These are phyloP conservation scores for Rhynchospora pubera DNA, from an alignment of 176 grass and related monocot species.

Conservation along the genomic window DNA sequence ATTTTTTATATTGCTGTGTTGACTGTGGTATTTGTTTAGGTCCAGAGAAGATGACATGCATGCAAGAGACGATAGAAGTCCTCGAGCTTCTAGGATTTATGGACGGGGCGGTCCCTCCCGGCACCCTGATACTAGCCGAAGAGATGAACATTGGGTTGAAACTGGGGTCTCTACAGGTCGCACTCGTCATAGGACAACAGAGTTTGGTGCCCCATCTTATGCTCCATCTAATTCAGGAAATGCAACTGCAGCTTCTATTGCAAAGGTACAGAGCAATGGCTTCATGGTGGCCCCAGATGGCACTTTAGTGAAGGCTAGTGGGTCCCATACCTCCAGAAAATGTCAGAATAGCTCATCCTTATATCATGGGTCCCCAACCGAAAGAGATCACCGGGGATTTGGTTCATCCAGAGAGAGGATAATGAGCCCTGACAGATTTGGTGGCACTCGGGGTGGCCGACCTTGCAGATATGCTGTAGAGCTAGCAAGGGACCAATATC, in stretches of 20 bases:
- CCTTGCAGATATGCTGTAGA: conserved; percentile 50
- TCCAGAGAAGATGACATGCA: conserved; percentile 50
- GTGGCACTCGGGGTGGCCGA: conserved; percentile 26
- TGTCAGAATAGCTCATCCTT: conserved; percentile 28
- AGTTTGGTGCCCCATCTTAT: conserved; percentile 43
- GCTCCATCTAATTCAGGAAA: conserved; percentile 61
- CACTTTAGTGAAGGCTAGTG: conserved; percentile 69
- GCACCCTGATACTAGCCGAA: conserved; percentile 31
- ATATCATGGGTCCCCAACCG: conserved; percentile 37
- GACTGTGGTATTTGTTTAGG: conserved; percentile 36
- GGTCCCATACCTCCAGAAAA: conserved; percentile 35
- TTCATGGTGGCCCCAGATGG: conserved; percentile 96
- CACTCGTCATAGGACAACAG: conserved; percentile 35
- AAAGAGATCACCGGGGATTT: conserved; percentile 33
- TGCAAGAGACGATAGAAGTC: conserved; percentile 40
- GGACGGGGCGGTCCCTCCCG: conserved; percentile 24
- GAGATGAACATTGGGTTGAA: conserved; percentile 47
- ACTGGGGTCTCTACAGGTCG: conserved; percentile 40
- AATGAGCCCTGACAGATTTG: conserved; percentile 46
- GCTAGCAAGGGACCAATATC: conserved; percentile 35
- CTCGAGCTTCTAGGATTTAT: conserved; percentile 26
- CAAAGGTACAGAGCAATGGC: conserved; percentile 91
- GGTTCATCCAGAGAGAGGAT: conserved; percentile 40
- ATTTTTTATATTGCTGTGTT: background rate
- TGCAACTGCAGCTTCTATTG: conserved; percentile 77